These are phyloP conservation scores for Proteromonas lacertae DNA, from an alignment of 352 stramenopile species.

Conservation along the genomic window DNA sequence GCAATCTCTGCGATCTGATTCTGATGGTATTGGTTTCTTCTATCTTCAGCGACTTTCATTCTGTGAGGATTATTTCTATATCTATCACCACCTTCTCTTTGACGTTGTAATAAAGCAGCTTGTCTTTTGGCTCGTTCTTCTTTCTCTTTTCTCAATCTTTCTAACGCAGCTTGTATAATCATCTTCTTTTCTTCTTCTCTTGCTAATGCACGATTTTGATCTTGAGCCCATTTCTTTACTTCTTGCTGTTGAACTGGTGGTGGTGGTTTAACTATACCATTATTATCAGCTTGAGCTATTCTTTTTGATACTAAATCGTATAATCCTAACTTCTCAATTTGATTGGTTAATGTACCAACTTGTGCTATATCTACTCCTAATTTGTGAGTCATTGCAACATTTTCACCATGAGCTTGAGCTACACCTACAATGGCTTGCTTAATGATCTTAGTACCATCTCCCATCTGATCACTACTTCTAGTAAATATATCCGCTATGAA, in stretches of 20 bases:
- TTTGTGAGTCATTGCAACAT: not conserved
- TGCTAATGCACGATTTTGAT: constrained; percentile 12
- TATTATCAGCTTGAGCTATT: constrained; percentile 6
- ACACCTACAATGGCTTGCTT: constrained; percentile 8
- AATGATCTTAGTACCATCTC: constrained; percentile 17
- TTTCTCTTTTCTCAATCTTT: constrained; percentile 12
- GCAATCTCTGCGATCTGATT: not conserved
- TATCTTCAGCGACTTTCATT: not conserved
- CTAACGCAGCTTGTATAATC: constrained; percentile 14
- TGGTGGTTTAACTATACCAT: constrained; percentile 1
- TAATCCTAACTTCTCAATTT: constrained; percentile 6
- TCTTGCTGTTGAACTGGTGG: constrained; percentile 2
- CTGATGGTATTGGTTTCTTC: not conserved
- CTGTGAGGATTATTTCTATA: not conserved
- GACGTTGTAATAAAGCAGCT: not conserved
- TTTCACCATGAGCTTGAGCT: not conserved
- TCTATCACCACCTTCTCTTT: not conserved
- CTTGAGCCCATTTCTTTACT: constrained; percentile 5
- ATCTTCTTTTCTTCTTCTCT: constrained; percentile 14
- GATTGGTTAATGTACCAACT: constrained; percentile 4
- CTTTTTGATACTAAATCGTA: constrained; percentile 8
- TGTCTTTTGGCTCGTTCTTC: constrained; percentile 1
- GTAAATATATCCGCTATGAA: constrained; percentile 17
- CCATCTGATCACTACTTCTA: constrained; percentile 9
- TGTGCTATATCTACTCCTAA: not conserved